Base-by-base conservation (phyloP, 108 stramenopile species). In the Parietichytrium sp. region DNA sequence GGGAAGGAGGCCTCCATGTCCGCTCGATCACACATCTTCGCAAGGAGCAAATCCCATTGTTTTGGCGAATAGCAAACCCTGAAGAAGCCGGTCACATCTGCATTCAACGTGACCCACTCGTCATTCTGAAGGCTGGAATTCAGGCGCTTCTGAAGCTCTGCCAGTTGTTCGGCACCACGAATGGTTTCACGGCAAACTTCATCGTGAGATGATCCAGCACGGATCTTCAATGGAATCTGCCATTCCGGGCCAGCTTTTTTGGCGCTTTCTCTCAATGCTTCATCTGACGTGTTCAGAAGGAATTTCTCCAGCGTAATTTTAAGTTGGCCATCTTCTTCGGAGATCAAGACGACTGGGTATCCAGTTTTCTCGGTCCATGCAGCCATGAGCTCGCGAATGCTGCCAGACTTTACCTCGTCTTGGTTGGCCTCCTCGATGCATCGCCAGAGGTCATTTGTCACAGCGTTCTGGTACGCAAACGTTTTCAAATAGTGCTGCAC, bases 341-440 rank as follows among this genome's bases (percentile, higher is more conserved):
- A 82, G 33, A 96, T 92, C 54, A 87, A 92, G 26, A 96, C 72
- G 16, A 96, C 80, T 2, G 92, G 92, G 78, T 86, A 90, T 8
- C 92, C 92, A 49, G 84, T 89, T 49, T 83, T 29, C 0, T 30
- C 20, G 3, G 89, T 89, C 87, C 85, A 89, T 2, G 50, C 79
- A 12, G 8, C 47, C 87, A 85, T 85, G 25, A 88, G 29, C 15
- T 53, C 42, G 23, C 27, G 15, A n/a, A 82, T 33, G 42, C 33
- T 54, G 61, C 61, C 61, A 13, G 10, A 13, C 3, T 10, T n/a
- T 15, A 72, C 61, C 1, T 31, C 15, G 61, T 78, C 55, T 49
- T 49, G n/a, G 78, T 79, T 79, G 48, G 48, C 78, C n/a, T 79
- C 78, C 49, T 79, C 61, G 61, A 72, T 79, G 12, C 48, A 6